Conservation (phyloP, 306 rosid genomes). For the Senna tora region DNA sequence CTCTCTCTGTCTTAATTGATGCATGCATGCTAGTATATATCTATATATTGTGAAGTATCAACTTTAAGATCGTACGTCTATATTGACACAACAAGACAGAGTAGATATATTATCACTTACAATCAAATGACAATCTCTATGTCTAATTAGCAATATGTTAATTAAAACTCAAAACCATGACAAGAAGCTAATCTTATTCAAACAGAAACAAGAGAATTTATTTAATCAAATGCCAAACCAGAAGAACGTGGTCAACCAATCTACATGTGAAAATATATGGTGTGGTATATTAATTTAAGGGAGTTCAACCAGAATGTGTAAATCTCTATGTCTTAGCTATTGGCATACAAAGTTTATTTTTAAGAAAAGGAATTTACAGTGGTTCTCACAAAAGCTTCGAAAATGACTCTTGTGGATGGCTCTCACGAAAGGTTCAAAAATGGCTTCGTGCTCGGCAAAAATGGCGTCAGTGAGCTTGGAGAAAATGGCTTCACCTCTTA, state of each 20-base stretch:
- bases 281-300: slow-evolving; percentile 13
- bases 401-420: too few relatives aligned
- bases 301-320: slow-evolving; percentile 2
- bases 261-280: too few relatives aligned
- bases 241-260: not conserved
- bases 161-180: not conserved
- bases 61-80: too few relatives aligned
- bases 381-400: too few relatives aligned
- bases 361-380: not conserved
- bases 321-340: not conserved
- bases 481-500: too few relatives aligned
- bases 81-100: too few relatives aligned
- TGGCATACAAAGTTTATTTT: not conserved
- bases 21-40: too few relatives aligned
- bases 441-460: too few relatives aligned
- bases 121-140: not conserved
- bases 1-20: too few relatives aligned
- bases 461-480: too few relatives aligned
- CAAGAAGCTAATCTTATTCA: slow-evolving; percentile 11
- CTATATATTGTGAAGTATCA: too few relatives aligned
- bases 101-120: not conserved
- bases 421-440: too few relatives aligned
- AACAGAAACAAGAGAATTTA: slow-evolving; percentile 3
- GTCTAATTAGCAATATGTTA: not conserved
- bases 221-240: slow-evolving; percentile 1